Evolutionary conservation across 2,329 filamentous ascomycete genomes (phyloP).

Genomic region (Cladosporium oxysporum): DNA sequence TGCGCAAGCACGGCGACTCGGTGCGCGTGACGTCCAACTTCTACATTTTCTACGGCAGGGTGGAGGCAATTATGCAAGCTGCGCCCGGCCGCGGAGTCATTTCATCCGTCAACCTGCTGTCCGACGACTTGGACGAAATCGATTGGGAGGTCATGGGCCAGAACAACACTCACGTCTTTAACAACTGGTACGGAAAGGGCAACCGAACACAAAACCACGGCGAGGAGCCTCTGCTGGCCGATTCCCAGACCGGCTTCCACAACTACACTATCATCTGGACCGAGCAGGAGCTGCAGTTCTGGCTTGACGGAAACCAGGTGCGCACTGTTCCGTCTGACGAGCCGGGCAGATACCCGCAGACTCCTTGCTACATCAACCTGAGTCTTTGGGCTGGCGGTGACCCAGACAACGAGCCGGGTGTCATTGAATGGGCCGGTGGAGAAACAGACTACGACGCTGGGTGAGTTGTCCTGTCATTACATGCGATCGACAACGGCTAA

Average conservation of each 20-base stretch:
- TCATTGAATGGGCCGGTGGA: slow-evolving; percentile 42
- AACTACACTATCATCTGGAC: slow-evolving; percentile 75
- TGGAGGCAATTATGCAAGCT: slow-evolving; percentile 77
- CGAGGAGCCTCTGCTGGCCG: slow-evolving; percentile 58
- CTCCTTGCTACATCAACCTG: slow-evolving; percentile 68
- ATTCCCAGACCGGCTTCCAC: slow-evolving; percentile 62
- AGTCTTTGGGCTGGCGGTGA: slow-evolving; percentile 91
- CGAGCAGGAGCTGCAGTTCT: slow-evolving; percentile 64
- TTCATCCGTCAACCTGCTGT: slow-evolving; percentile 79
- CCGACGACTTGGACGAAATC: slow-evolving; percentile 82
- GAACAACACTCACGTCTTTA: slow-evolving; percentile 63
- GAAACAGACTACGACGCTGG: slow-evolving; percentile 36
- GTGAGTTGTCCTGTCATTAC: slow-evolving; percentile 21
- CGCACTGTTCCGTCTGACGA: slow-evolving; percentile 58
- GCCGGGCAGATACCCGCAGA: slow-evolving; percentile 64
- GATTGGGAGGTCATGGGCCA: slow-evolving; percentile 82
- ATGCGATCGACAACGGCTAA: background rate
- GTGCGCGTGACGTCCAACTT: slow-evolving; percentile 78
- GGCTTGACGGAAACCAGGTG: slow-evolving; percentile 66
- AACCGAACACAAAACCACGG: slow-evolving; percentile 64
- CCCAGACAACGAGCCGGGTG: slow-evolving; percentile 54
- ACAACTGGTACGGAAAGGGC: slow-evolving; percentile 78
- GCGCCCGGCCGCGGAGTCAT: slow-evolving; percentile 75
- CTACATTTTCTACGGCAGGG: slow-evolving; percentile 82
- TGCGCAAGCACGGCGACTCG: slow-evolving; percentile 69